Conservation (phyloP, 768 basidiomycete genomes). For the Lactarius hengduanensis region DNA sequence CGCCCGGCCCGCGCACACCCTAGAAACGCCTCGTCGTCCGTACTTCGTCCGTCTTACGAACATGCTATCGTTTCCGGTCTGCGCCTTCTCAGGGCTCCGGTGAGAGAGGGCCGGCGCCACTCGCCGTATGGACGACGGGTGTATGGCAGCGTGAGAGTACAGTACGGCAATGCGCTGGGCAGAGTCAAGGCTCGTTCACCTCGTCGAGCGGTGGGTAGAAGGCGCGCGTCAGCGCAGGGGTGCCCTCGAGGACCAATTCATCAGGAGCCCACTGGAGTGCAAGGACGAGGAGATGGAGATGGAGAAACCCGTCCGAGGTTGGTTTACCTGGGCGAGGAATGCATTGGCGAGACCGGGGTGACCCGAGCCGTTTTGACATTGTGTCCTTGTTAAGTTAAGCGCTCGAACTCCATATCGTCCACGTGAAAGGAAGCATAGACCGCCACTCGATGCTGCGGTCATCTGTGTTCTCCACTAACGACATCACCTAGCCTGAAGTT, state of each 20-base stretch:
- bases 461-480: background rate
- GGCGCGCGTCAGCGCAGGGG: conserved; percentile 23
- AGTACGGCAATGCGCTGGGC: conserved; percentile 60
- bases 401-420: background rate
- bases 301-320: conserved; percentile 5
- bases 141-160: conserved; percentile 67
- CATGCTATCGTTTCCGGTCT: background rate
- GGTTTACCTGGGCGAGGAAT: conserved; percentile 17
- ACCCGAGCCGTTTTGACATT: background rate
- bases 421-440: background rate
- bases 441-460: background rate
- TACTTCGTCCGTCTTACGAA: no score
- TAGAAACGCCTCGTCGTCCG: no score
- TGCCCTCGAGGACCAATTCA: conserved; percentile 26
- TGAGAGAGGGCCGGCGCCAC: conserved; percentile 39
- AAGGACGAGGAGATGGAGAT: background rate
- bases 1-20: no score
- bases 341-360: conserved; percentile 4
- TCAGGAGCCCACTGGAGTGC: conserved; percentile 20
- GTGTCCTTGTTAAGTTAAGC: background rate
- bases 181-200: conserved; percentile 51
- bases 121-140: conserved; percentile 68
- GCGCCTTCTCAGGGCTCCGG: background rate
- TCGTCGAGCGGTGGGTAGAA: conserved; percentile 43
- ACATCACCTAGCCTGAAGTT: background rate